These are phyloP conservation scores for Leishmania lainsoni DNA, from an alignment of 208 protist species.

Conservation along the genomic window DNA sequence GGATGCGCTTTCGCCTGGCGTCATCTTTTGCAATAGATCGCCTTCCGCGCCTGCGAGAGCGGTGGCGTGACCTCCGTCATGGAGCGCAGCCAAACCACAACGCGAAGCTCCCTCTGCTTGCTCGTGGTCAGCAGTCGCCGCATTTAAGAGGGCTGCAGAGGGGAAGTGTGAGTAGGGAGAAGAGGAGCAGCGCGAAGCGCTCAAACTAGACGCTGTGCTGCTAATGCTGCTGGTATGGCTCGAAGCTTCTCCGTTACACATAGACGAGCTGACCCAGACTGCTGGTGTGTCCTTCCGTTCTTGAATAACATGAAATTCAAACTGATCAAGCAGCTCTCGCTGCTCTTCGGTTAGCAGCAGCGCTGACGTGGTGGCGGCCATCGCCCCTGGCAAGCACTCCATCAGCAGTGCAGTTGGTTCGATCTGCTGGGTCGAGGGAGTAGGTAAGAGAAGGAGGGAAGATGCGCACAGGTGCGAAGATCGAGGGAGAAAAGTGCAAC, in stretches of 20 bases:
- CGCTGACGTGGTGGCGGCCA: background rate
- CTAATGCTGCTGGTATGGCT: background rate
- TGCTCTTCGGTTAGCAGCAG: slow-evolving; percentile 19
- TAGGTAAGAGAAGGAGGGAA: slow-evolving; percentile 7
- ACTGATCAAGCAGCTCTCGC: slow-evolving; percentile 15
- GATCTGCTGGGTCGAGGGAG: background rate
- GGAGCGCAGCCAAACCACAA: background rate
- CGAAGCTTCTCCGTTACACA: background rate
- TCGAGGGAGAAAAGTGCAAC: too few species aligned
- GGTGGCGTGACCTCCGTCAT: background rate
- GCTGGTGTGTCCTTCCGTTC: slow-evolving; percentile 5
- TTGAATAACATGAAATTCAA: slow-evolving; percentile 16
- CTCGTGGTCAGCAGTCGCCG: background rate
- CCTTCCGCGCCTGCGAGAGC: background rate
- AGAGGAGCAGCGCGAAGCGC: background rate
- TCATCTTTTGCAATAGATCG: background rate
- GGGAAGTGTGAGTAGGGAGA: background rate
- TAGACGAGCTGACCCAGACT: background rate
- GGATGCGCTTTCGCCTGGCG: background rate
- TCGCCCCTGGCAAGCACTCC: background rate
- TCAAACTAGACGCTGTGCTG: background rate
- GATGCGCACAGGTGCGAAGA: background rate
- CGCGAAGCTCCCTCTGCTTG: background rate
- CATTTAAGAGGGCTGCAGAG: background rate
- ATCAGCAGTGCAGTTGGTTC: background rate